A percentile compares a stretch with the other conserved stretches of the same genome.
Evolutionary conservation across 441 rosid species (phyloP).

Genomic region (Adansonia madagascariensis): DNA sequence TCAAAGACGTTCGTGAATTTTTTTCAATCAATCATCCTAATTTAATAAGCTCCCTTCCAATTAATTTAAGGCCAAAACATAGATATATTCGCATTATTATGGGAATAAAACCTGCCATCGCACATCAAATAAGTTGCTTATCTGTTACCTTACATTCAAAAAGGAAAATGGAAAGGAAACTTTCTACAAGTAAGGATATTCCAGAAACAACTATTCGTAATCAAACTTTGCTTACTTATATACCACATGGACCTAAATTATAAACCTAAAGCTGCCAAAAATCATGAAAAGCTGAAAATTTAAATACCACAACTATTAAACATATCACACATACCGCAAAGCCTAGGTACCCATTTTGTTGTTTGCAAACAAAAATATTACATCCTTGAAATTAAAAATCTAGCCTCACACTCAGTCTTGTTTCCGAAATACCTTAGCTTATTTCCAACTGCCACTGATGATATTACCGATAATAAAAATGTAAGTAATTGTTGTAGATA

Average conservation of each 20-base stretch:
- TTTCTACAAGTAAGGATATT: neutral
- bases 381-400: neutral
- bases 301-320: neutral
- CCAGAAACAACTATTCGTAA: neutral
- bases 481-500: neutral
- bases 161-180: constrained; percentile 1
- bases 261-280: neutral
- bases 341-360: neutral
- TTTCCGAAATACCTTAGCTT: neutral
- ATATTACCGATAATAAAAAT: neutral
- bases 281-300: neutral
- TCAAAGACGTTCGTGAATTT: neutral
- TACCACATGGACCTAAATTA: neutral
- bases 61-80: neutral
- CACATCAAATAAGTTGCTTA: neutral
- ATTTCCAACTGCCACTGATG: neutral
- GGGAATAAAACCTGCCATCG: neutral
- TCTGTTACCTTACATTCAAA: neutral
- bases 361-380: neutral
- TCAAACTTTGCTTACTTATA: constrained; percentile 9
- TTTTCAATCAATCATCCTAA: neutral
- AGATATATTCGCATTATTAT: neutral
- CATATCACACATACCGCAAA: neutral
- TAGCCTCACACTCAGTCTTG: neutral
- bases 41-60: neutral